phyloP scores from a whole-genome alignment of 2,329 filamentous ascomycete species.

The Trichoderma hamatum region DNA sequence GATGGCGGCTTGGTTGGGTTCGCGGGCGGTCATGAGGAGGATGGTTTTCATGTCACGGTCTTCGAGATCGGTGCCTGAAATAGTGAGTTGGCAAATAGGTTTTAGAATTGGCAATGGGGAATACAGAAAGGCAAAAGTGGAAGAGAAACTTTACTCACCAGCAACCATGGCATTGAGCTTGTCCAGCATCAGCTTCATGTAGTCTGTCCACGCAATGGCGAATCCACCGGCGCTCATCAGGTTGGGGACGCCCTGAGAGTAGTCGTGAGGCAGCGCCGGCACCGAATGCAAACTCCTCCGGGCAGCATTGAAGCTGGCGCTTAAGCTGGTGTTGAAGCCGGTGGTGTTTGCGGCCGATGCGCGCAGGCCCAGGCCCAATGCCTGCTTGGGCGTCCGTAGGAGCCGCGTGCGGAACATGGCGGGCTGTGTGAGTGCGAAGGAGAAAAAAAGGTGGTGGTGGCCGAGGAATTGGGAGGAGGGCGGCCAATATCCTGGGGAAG shows the following conservation, averaged over 20 bases:
- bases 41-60: conserved; percentile 66
- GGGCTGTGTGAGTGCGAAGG: conserved; percentile 10
- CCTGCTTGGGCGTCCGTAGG: conserved; percentile 55
- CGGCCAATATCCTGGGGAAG: not conserved
- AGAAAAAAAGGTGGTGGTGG: not conserved
- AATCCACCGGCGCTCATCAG: conserved; percentile 73
- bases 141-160: conserved; percentile 59
- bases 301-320: conserved; percentile 28
- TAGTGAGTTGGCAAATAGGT: not conserved
- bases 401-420: conserved; percentile 58
- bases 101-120: too few relatives aligned
- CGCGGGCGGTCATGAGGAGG: conserved; percentile 74
- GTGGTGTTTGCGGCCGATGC: conserved; percentile 36
- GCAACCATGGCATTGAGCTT: conserved; percentile 74
- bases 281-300: conserved; percentile 51
- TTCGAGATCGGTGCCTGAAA: conserved; percentile 66
- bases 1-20: conserved; percentile 72
- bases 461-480: not conserved
- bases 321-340: not conserved
- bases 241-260: conserved; percentile 61
- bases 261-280: conserved; percentile 51
- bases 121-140: too few relatives aligned
- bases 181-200: conserved; percentile 73
- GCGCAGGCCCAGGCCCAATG: conserved; percentile 41
- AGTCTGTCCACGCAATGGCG: conserved; percentile 77